Evolutionary conservation across 2,329 filamentous ascomycete species (phyloP), one percentile per base, ranked within the genome.

Genomic region (Amphichorda felina): DNA sequence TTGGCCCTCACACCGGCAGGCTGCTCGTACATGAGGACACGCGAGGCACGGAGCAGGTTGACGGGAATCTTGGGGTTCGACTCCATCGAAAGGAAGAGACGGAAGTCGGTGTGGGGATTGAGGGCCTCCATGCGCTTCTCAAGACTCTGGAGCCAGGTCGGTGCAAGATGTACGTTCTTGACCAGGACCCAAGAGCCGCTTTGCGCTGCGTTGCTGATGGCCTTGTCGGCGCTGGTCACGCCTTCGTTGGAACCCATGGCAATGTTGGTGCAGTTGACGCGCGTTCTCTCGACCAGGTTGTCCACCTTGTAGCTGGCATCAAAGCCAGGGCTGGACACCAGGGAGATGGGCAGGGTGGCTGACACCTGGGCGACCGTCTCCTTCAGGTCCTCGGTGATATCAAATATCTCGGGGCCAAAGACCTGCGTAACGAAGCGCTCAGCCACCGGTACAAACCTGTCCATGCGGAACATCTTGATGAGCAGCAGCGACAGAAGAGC

Each of bases 241-340:
- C 87, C 85, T 66, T 98, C 91, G 51, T 93, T 93, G 31, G 91
- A 96, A 51, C 91, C 91, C 91, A 98, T 98, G 48, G 93, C 93
- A 52, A 98, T 95, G 57, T 95, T 95, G 40, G 87, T 88, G 63
- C 91, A 98, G 37, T 75, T 79, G 35, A 85, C 79, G 40, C 76
- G 75, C 56, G 77, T 79, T 45, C 85, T 75, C 58, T 94, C 85
- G 21, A 96, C 93, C 36, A 98, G 70, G 41, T 80, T 86, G 57
- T 98, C 91, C 40, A 98, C 91, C 68, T 98, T 98, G 76, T 96
- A 98, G 55, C 86, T 94, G 36, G 93, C 93, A 59, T 98, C 91
- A 55, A 98, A 98, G 26, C 91, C 91, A 40, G 89, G 87, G 50
- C 82, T 95, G 5, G 91, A 98, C 49, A 89, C 89, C 25, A 98